Base-by-base conservation (phyloP, 2,329 filamentous ascomycete species). In the Elsinoe fawcettii region DNA sequence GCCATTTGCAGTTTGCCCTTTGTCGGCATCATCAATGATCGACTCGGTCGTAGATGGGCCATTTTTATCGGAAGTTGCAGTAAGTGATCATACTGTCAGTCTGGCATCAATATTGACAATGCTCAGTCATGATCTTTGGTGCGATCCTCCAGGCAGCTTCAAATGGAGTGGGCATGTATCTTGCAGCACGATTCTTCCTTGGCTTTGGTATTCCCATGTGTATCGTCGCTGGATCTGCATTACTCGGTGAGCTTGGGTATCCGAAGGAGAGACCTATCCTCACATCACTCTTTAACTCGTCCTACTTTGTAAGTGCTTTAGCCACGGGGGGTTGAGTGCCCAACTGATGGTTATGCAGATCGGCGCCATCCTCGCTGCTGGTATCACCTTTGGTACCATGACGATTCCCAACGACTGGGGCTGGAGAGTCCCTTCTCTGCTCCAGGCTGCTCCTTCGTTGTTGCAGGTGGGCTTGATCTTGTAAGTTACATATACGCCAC, bases 351-450 rank as follows among this genome's bases (percentile, higher is more conserved):
- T 65, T 63, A 87, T 83, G 83, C 84, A 85, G 66, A 68, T 83
- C 57, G 82, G 81, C 44, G 71, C 73, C 39, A 71, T 77, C 22
- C 59, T 84, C 55, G 81, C 83, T 27, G 80, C 81, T 3, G 81
- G 80, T 72, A 76, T 85, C 53, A 81, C 82, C 27, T 85, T 83
- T 74, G 83, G 81, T 30, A 86, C 84, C 1, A 73, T 78, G 23
- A 73, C 76, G 34, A 43, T 43, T 11, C 78, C 69, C 61, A 74
- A 69, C 49, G 39, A 43, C 20, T 77, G 75, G 75, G 70, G 74
- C 16, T 80, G 77, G 76, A 71, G 77, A 43, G 66, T 78, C 2
- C 77, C 77, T 0, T 78, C 75, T 32, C 65, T 77, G 2, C 63
- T 80, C 1, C 77, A 80, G 60, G 75, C 74, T 59, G 72, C 70